phyloP scores from a whole-genome alignment of 345 rosid genomes.

The Ricinus communis region DNA sequence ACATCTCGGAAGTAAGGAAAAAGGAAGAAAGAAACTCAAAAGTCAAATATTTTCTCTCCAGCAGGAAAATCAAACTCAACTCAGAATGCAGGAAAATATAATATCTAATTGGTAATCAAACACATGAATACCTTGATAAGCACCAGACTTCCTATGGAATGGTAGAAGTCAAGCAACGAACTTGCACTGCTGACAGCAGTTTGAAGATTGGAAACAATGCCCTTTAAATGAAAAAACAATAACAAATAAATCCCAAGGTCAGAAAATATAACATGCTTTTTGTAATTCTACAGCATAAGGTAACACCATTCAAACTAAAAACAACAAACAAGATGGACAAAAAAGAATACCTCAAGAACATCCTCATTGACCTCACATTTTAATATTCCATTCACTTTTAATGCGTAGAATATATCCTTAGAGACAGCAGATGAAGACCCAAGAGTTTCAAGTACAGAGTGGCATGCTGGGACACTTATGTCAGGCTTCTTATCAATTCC shows the following conservation, averaged over 20 bases:
- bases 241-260: neutral
- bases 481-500: conserved; percentile 59
- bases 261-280: neutral
- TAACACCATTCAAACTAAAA: neutral
- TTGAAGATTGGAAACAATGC: conserved; percentile 59
- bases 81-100: neutral
- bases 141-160: conserved; percentile 67
- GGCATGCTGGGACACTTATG: conserved; percentile 48
- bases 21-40: neutral
- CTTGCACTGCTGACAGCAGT: conserved; percentile 57
- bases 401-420: conserved; percentile 68
- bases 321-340: neutral
- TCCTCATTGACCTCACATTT: conserved; percentile 53
- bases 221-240: conserved; percentile 41
- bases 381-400: conserved; percentile 61
- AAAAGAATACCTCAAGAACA: conserved; percentile 52
- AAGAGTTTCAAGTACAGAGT: conserved; percentile 44
- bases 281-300: neutral
- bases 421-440: conserved; percentile 55
- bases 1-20: neutral
- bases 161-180: conserved; percentile 70
- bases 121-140: conserved; percentile 66
- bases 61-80: neutral
- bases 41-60: neutral
- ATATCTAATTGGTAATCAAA: neutral